A percentile compares a stretch with the other conserved stretches of the same genome.
phyloP scores from a whole-genome alignment of 106 monocot species.

The Hemerocallis citrina region DNA sequence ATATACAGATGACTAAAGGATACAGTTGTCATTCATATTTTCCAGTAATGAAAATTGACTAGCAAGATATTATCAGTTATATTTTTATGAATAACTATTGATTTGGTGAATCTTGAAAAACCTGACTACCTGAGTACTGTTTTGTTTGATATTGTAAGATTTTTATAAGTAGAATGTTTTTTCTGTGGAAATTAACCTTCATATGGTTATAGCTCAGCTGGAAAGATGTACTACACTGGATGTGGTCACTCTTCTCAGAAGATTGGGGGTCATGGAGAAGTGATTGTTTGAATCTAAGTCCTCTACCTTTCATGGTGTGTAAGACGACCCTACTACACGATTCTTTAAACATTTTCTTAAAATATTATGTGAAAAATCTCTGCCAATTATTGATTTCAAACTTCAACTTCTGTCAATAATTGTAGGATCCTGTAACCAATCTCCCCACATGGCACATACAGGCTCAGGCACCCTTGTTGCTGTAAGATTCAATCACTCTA shows the following conservation, averaged over 20 bases:
- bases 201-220: conserved; percentile 52
- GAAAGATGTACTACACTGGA: conserved; percentile 91
- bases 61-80: too few relatives aligned
- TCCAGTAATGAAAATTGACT: neutral
- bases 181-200: neutral
- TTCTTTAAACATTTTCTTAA: neutral
- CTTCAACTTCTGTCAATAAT: conserved; percentile 5
- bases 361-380: neutral
- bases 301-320: conserved; percentile 62
- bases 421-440: conserved; percentile 92
- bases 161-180: neutral
- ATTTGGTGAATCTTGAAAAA: too few relatives aligned
- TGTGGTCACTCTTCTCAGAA: conserved; percentile 96
- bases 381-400: neutral
- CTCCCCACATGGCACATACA: conserved; percentile 57
- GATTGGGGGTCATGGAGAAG: conserved; percentile 93
- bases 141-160: too few relatives aligned
- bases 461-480: conserved; percentile 49
- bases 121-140: too few relatives aligned
- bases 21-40: neutral
- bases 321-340: neutral
- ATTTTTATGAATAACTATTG: too few relatives aligned
- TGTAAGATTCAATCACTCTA: conserved; percentile 56
- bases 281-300: conserved; percentile 57
- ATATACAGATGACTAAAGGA: neutral